These are phyloP conservation scores for Eucalyptus curtisii DNA, from an alignment of 345 rosid species.

Conservation along the genomic window DNA sequence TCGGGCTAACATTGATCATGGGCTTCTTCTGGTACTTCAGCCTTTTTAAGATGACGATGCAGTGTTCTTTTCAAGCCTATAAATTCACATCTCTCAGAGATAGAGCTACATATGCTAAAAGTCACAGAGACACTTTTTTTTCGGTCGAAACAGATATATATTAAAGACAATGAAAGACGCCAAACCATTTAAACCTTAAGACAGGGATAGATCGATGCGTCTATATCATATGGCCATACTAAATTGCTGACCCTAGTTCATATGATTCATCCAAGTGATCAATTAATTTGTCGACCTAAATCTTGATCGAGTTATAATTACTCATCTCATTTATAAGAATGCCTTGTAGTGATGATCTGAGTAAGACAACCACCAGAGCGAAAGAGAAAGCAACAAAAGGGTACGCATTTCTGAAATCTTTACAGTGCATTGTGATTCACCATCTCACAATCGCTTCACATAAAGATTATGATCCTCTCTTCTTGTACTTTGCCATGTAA, in stretches of 20 bases:
- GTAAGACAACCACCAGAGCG: background rate
- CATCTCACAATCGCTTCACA: background rate
- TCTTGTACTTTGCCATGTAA: no score
- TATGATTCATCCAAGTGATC: background rate
- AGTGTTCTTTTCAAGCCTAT: background rate
- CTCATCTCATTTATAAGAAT: background rate
- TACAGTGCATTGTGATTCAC: background rate
- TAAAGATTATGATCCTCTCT: background rate
- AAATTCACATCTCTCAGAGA: background rate
- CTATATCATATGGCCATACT: background rate
- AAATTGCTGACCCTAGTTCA: background rate
- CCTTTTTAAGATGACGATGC: background rate
- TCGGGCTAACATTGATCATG: background rate
- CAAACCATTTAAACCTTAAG: background rate
- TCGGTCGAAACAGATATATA: background rate
- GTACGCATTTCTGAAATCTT: background rate
- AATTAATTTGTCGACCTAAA: background rate
- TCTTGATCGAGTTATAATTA: background rate
- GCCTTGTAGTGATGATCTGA: background rate
- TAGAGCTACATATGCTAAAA: background rate
- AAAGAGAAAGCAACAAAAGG: background rate
- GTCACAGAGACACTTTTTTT: background rate
- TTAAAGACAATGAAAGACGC: background rate
- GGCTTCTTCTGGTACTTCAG: background rate
- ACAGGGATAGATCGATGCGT: background rate